Conservation (phyloP, 2,329 filamentous ascomycete species). For the Aspergillus floridensis region DNA sequence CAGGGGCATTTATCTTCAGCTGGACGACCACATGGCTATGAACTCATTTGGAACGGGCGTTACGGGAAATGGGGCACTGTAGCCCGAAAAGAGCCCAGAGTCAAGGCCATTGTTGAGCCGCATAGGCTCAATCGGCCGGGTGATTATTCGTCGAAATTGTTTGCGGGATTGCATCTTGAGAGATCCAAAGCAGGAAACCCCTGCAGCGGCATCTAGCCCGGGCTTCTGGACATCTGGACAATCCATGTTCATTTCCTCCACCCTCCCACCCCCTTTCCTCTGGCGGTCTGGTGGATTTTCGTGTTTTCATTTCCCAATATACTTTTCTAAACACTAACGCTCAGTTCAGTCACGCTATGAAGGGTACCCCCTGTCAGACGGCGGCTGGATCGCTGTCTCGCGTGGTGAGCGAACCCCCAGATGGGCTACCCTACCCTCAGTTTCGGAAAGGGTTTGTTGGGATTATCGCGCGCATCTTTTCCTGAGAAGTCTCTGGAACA, state of each 20-base stretch:
- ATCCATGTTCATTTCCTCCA: conserved; percentile 1
- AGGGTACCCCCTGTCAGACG: neutral
- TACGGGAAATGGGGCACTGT: neutral
- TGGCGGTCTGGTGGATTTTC: neutral
- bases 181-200: conserved; percentile 1
- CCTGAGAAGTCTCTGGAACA: neutral
- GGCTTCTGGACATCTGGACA: conserved; percentile 1
- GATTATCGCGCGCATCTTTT: no score
- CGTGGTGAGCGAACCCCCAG: neutral
- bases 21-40: neutral
- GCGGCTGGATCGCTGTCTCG: neutral
- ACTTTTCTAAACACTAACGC: neutral
- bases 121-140: neutral
- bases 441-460: neutral
- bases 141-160: conserved; percentile 5
- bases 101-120: conserved; percentile 13
- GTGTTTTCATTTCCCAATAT: neutral
- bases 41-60: conserved; percentile 1
- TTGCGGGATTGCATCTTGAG: conserved; percentile 1
- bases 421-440: neutral
- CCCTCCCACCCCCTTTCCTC: neutral
- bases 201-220: conserved; percentile 6
- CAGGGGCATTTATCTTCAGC: conserved; percentile 11
- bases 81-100: conserved; percentile 2
- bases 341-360: neutral